These are phyloP conservation scores for Sutorius australiensis DNA, from an alignment of 768 basidiomycete species.

Conservation along the genomic window DNA sequence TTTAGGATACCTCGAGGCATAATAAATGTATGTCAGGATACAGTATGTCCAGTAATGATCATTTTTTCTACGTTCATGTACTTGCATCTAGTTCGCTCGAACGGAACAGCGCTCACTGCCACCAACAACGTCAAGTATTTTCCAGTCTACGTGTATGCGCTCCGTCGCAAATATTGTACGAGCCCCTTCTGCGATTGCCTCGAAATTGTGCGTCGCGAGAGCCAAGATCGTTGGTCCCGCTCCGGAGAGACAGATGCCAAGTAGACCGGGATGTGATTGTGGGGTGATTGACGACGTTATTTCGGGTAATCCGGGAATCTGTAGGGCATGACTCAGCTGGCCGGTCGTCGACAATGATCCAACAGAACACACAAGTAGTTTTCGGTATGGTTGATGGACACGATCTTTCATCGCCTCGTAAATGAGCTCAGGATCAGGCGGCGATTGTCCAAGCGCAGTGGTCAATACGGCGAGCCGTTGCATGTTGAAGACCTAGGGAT, in stretches of 20 bases:
- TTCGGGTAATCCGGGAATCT: slow-evolving; percentile 96
- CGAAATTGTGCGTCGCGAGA: slow-evolving; percentile 81
- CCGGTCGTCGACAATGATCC: not conserved
- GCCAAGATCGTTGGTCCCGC: slow-evolving; percentile 98
- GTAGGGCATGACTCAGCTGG: not conserved
- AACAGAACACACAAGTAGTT: slow-evolving; percentile 58
- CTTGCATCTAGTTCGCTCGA: slow-evolving; percentile 11
- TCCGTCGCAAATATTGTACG: slow-evolving; percentile 65
- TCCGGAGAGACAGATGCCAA: slow-evolving; percentile 96
- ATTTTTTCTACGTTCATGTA: slow-evolving; percentile 3
- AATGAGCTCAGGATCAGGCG: slow-evolving; percentile 93
- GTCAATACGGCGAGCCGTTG: slow-evolving; percentile 95
- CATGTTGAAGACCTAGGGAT: slow-evolving; percentile 86
- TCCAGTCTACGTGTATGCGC: slow-evolving; percentile 86
- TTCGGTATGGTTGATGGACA: slow-evolving; percentile 95
- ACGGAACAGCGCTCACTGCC: slow-evolving; percentile 32
- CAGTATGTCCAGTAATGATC: slow-evolving; percentile 18
- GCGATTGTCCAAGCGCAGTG: slow-evolving; percentile 84
- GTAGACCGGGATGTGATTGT: slow-evolving; percentile 82
- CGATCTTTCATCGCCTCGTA: slow-evolving; percentile 99
- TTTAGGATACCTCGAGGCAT: slow-evolving; percentile 22
- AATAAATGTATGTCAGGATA: slow-evolving; percentile 23
- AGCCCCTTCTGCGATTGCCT: slow-evolving; percentile 81
- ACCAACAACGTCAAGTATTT: slow-evolving; percentile 66
- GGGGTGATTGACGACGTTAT: slow-evolving; percentile 90